phyloP scores from a whole-genome alignment of 495 filamentous ascomycete species.

The Parathielavia hyrcaniae region DNA sequence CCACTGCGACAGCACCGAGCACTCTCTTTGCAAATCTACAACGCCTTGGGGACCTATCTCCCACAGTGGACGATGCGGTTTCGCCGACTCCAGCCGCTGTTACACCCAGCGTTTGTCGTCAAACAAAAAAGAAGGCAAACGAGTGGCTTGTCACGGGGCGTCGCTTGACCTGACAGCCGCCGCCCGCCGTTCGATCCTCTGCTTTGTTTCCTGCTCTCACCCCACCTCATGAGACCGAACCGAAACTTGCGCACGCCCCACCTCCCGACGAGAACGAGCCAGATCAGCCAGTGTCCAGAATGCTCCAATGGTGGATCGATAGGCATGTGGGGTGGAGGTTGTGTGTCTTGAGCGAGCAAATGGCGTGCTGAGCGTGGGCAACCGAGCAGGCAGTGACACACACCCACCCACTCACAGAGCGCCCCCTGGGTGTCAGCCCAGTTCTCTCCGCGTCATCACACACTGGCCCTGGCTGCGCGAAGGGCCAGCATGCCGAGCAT shows the following conservation, averaged over 20 bases:
- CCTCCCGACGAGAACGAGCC: neutral
- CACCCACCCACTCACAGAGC: neutral
- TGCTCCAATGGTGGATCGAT: slow-evolving; percentile 9
- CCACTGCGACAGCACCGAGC: too few relatives aligned
- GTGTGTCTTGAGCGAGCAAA: slow-evolving; percentile 14
- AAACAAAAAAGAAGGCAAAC: slow-evolving; percentile 15
- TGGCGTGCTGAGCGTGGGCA: slow-evolving; percentile 17
- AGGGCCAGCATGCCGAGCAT: slow-evolving; percentile 22
- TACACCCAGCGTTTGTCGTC: slow-evolving; percentile 12
- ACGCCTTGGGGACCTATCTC: neutral
- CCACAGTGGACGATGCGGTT: slow-evolving; percentile 12
- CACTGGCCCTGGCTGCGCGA: slow-evolving; percentile 28
- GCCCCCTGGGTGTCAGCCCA: slow-evolving; percentile 33
- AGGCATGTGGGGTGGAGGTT: slow-evolving; percentile 13
- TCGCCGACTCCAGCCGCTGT: slow-evolving; percentile 27
- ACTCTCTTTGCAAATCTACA: neutral
- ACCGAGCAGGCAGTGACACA: slow-evolving; percentile 30
- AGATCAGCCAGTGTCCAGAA: neutral
- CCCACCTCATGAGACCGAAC: slow-evolving; percentile 13
- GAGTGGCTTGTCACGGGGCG: slow-evolving; percentile 37
- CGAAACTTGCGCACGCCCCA: neutral
- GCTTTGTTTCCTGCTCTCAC: slow-evolving; percentile 10
- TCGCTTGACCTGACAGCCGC: slow-evolving; percentile 28
- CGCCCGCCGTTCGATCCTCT: neutral
- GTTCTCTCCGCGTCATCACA: slow-evolving; percentile 32